A percentile compares a stretch with the other conserved stretches of the same genome.
Evolutionary conservation across 106 monocot genomes (phyloP).

Genomic region (Chionographis japonica): DNA sequence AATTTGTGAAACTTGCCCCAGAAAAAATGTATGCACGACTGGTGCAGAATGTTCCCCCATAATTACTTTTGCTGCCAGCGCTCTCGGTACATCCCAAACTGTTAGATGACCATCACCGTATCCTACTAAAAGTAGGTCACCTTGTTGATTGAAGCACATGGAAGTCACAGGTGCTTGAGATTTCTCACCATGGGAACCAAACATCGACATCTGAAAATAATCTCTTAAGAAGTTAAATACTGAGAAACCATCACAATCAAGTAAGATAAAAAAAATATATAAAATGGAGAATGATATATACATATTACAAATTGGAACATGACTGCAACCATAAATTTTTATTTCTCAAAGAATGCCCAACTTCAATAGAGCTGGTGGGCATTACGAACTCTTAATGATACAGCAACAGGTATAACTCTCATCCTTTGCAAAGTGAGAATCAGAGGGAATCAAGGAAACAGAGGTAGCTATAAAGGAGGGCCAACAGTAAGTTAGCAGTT

Average conservation of each 20-base stretch:
- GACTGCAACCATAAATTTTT: too few relatives aligned
- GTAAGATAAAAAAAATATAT: background rate
- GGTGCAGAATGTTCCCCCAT: constrained; percentile 73
- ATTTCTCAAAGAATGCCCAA: too few relatives aligned
- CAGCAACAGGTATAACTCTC: too few relatives aligned
- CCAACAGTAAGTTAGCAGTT: too few relatives aligned
- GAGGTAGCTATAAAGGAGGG: too few relatives aligned
- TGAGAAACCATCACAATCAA: background rate
- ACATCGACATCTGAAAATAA: constrained; percentile 59
- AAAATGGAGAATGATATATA: too few relatives aligned
- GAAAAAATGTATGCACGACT: constrained; percentile 75
- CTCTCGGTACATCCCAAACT: constrained; percentile 88
- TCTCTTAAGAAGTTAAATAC: background rate
- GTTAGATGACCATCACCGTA: constrained; percentile 88
- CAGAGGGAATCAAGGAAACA: too few relatives aligned
- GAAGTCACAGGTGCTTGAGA: constrained; percentile 71
- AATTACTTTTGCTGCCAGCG: constrained; percentile 58
- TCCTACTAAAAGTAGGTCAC: constrained; percentile 90
- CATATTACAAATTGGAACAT: too few relatives aligned
- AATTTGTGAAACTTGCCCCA: constrained; percentile 68
- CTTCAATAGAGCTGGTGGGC: too few relatives aligned
- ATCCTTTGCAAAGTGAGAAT: too few relatives aligned
- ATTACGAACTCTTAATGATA: too few relatives aligned
- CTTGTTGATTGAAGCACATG: constrained; percentile 95
- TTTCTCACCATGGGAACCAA: constrained; percentile 74